Percentiles rank a stretch among this genome's conserved stretches.
These are phyloP conservation scores for Trypanosoma grayi DNA, from an alignment of 208 protist genomes.

Conservation along the genomic window DNA sequence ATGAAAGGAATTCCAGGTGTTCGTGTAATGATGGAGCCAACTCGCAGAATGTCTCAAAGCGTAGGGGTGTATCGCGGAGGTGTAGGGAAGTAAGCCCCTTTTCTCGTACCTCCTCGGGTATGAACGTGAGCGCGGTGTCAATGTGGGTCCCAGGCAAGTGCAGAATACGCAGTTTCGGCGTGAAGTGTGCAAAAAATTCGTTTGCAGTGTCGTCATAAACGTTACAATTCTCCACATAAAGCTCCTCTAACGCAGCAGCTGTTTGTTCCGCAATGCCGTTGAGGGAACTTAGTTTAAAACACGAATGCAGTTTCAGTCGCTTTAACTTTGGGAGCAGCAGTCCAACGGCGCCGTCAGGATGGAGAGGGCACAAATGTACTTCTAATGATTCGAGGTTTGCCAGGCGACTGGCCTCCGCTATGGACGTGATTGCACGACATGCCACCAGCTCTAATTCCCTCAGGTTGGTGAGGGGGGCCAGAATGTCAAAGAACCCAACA, in stretches of 20 bases:
- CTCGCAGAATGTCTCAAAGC: conserved; percentile 53
- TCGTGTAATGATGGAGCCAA: conserved; percentile 43
- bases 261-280: conserved; percentile 65
- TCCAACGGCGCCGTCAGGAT: conserved; percentile 56
- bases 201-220: conserved; percentile 74
- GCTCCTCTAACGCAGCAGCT: conserved; percentile 46
- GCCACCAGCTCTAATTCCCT: conserved; percentile 67
- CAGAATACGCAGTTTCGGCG: conserved; percentile 43
- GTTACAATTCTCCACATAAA: conserved; percentile 71
- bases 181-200: conserved; percentile 54
- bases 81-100: conserved; percentile 42
- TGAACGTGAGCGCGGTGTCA: conserved; percentile 44
- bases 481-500: conserved; percentile 60
- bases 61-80: conserved; percentile 49
- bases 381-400: conserved; percentile 54
- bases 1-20: conserved; percentile 62
- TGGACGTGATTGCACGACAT: conserved; percentile 63
- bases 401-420: conserved; percentile 45
- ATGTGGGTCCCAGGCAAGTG: conserved; percentile 58
- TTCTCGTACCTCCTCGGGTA: conserved; percentile 35
- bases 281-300: conserved; percentile 63
- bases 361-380: conserved; percentile 68
- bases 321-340: conserved; percentile 55
- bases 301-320: conserved; percentile 58
- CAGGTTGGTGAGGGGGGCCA: conserved; percentile 52